Evolutionary conservation across 352 stramenopile genomes (phyloP), one percentile per base, ranked within the genome.

Genomic region (Globisporangium carolinianum): DNA sequence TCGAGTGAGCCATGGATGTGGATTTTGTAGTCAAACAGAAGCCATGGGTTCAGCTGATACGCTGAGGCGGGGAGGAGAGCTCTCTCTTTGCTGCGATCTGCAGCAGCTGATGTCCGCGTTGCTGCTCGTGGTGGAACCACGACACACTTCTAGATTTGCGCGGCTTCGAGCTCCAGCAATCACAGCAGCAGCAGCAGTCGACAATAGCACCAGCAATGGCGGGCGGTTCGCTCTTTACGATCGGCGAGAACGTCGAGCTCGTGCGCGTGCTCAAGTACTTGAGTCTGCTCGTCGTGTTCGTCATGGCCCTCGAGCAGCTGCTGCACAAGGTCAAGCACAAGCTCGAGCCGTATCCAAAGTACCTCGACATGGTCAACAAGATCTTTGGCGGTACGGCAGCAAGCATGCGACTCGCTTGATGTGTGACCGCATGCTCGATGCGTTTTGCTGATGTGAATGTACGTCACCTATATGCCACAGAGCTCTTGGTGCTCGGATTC

Each of bases 311-410:
- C 9, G 79, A 89, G 55, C 55, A 55, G 2, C 43, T 36, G 11
- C 61, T 87, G 47, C 76, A 89, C 49, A 42, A 60, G n/a, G 60
- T 86, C 6, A 69, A 78, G 43, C 71, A 85, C 57, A 66, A 78
- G 47, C 57, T 86, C n/a, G 54, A 69, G 2, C 62, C 57, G 37
- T 82, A 75, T 56, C 71, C 72, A 47, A 89, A 87, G 64, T 89
- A 86, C 55, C 59, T 83, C 52, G 71, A 87, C 45, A 89, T 89
- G 68, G 63, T 87, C 37, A 78, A 69, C 24, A 89, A 89, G 53
- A 69, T 67, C 7, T 87, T 75, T 55, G 55, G 69, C 8, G 57
- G 57, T 53, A 37, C 57, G 57, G 3, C 42, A 14, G 41, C 8
- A 32, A 32, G 24, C 24, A 32, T 32, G 24, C 24, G 24, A 32